Base-by-base conservation (phyloP, 2,329 filamentous ascomycete species). In the Paraphaeosphaeria sporulosa region DNA sequence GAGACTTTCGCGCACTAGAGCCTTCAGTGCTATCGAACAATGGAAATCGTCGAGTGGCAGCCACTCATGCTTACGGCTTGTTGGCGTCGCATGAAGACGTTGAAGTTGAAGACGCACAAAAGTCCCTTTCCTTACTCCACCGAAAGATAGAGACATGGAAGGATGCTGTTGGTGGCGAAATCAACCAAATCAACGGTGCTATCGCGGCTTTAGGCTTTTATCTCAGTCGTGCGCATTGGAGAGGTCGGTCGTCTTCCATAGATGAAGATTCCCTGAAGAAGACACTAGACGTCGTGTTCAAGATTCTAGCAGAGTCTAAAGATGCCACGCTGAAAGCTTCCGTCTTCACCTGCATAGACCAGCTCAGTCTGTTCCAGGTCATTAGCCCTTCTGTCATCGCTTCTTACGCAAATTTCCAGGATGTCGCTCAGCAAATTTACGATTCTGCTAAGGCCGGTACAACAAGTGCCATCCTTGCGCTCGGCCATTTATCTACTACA, bases 401-500 rank as follows among this genome's bases (percentile, higher is more conserved):
- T 30, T 76, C 59, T 65, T 74, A 59, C 64, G 76, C 59, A 36
- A 71, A 64, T 68, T 77, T 75, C 66, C 77, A 82, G 49, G 75
- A 82, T 1, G 80, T 93, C 15, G 82, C 89, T 25, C 84, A 89
- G 19, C 85, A 87, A 7, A 80, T 97, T 0, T 83, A 86, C 6
- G 81, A 84, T 0, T 86, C 90, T 61, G 90, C 92, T 10, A 95
- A 93, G 73, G 88, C 90, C 59, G 91, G 93, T 9, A 91, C 92
- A 58, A 94, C 96, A 70, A 89, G 86, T 58, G 91, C 94, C 0
- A 94, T 97, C 52, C 78, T 86, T n/a, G 88, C 92, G 2, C 82
- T 98, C 5, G 95, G 95, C 0, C 86, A 91, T 50, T 80, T 98
- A 3, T 88, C 90, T 0, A 85, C 92, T 55, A 86, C 90, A 1